Base-by-base conservation (phyloP, 495 filamentous ascomycete species). In the Podospora fimiseda region DNA sequence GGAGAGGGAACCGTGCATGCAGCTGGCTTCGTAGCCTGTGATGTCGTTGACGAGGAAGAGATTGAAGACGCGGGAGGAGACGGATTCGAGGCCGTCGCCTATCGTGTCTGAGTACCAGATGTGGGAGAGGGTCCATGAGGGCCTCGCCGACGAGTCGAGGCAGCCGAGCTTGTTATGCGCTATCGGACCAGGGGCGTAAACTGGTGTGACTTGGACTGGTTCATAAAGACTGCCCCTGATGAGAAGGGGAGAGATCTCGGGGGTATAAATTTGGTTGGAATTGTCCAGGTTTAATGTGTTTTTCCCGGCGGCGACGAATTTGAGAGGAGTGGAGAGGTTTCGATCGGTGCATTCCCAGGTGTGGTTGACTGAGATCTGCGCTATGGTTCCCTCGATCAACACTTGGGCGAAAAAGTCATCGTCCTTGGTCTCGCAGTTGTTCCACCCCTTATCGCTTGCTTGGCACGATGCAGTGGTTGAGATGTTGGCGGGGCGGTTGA, bases 401-500 rank as follows among this genome's bases (percentile, higher is more conserved):
- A 59, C 27, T 2, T 48, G 18, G 0, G 36, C 39, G 9, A 38
- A 9, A 20, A 54, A 27, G 11, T 9, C 27, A 6, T 19, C 43
- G 7, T 41, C 44, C 5, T 42, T 5, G 4, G 38, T 16, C 0
- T 39, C 39, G 19, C 54, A 49, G 8, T 16, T 33, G 30, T 43
- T 41, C 49, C 53, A 59, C 16, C 48, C 58, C 4, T 48, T 21
- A n/a, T 37, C 30, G 2, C 24, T 23, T 1, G 50, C 30, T 43
- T 59, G 54, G 33, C 58, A 56, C 9, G 37, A 44, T 11, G 54
- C 38, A 41, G 52, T 43, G 2, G 51, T 45, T 8, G 59, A 54
- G 49, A 57, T 60, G 40, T 69, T 53, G 42, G 61, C 67, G 3
- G 60, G 61, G n/a, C 67, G 52, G 24, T 69, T 67, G 15, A 58